Evolutionary conservation across 2,329 filamentous ascomycete genomes (phyloP), one percentile per base, ranked within the genome.

Genomic region (Aspergillus viridinutans): DNA sequence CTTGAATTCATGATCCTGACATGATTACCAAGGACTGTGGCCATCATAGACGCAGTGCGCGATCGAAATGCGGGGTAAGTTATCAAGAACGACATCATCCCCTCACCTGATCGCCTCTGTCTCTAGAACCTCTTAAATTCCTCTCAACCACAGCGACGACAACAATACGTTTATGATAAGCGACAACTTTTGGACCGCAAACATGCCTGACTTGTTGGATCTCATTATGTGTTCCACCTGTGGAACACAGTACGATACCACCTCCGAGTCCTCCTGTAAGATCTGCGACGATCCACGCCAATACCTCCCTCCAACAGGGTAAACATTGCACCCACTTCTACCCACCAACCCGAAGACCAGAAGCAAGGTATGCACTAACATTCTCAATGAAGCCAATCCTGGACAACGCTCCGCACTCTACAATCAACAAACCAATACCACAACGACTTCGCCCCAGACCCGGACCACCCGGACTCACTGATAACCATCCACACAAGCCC

Each of bases 401-500:
- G 67, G 67, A 69, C 68, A 35, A 69, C 68, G 6, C 63, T 71
- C 9, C 62, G 66, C 49, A 35, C 45, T 1, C 62, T 71, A 17
- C 68, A 61, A 53, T 45, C 55, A 28, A 59, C 61, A 20, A 54
- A 56, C 32, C 55, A 53, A 10, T 67, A 65, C 58, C 60, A 54
- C 21, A 70, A 70, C 51, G 58, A 57, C 45, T 64, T 70, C 61
- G 56, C 52, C 26, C 53, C 59, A 6, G 57, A 61, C 35, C 50
- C 54, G 4, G 51, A 59, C 35, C 58, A 61, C 53, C 55, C 60
- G 2, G 47, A 56, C 25, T 14, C 52, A 5, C 56, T 70, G 2
- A 61, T 69, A n/a, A 58, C 65, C 48, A 68, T 71, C 52, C 59
- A 65, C 55, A 71, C 69, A 0, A 55, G 57, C 26, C 85, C 84